Base-by-base conservation (phyloP, 73 alveolate species). In the Breviolum minutum region DNA sequence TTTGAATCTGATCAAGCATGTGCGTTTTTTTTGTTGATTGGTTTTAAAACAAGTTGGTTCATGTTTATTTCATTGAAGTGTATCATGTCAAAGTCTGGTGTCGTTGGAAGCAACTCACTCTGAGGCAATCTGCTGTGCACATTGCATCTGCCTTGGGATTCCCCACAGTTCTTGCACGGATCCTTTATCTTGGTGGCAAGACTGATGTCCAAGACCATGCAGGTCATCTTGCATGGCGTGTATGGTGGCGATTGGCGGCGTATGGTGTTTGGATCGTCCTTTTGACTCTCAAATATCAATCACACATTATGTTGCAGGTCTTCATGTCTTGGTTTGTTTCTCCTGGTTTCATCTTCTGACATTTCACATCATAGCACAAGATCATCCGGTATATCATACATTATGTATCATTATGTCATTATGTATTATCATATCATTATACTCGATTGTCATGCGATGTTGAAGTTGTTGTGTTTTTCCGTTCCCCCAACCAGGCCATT, bases 111-210 rank as follows among this genome's bases (percentile, higher is more conserved):
- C 14, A 48, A 40, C 90, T 32, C 27, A 10, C 12, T 17, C 40
- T 16, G 73, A 88, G 95, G 96, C 98, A 93, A 13, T 30, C 98
- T 22, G 98, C 98, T 27, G 81, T 93, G 68, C 98, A 93, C 82
- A 29, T 93, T 40, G 98, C 98, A 16, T 80, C 92, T 6, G 98
- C 88, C 48, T 61, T 74, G n/a, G 91, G 81, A 80, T 93, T 13
- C 54, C 48, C 98, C 24, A 68, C 27, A 69, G 87, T 90, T 30
- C 87, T 90, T 24, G 96, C 96, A 6, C 61, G 96, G 32, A 69
- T 90, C 63, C 74, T 90, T 11, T 74, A 29, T 24, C 82, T 69
- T 29, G 96, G 96, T 11, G 96, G 76, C 11, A 54, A 62, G 20
- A 17, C 62, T 16, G 96, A 90, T 24, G 86, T 90, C 62, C 22